A percentile compares a stretch with the other conserved stretches of the same genome.
Conservation (phyloP, 257 asterid species). For the Nyctanthes arbortristis region DNA sequence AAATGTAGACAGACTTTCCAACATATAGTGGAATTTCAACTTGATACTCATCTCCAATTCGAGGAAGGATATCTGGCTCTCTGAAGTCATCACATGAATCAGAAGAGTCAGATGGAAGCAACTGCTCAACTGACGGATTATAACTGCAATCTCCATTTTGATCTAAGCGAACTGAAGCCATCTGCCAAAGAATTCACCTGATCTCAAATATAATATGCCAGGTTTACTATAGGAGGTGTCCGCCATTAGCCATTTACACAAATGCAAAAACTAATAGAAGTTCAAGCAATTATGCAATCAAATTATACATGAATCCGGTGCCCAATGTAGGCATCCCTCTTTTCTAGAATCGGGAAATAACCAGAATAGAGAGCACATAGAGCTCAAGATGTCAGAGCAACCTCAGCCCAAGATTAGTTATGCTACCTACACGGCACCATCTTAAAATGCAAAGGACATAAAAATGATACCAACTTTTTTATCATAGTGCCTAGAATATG, state of each 20-base stretch:
- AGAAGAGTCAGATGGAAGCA: neutral
- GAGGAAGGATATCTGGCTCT: conserved; percentile 25
- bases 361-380: neutral
- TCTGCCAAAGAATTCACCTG: conserved; percentile 30
- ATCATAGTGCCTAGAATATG: neutral
- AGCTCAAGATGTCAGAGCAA: neutral
- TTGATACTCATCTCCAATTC: conserved; percentile 18
- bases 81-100: conserved; percentile 6
- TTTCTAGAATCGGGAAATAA: neutral
- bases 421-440: neutral
- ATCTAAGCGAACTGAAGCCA: conserved; percentile 30
- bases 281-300: too few relatives aligned
- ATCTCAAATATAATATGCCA: too few relatives aligned
- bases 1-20: conserved; percentile 13
- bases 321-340: neutral
- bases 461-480: neutral
- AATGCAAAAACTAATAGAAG: too few relatives aligned
- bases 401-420: neutral
- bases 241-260: too few relatives aligned
- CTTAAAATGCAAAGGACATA: neutral
- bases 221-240: too few relatives aligned
- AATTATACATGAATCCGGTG: neutral
- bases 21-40: conserved; percentile 15
- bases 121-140: conserved; percentile 19
- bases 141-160: conserved; percentile 31